These are phyloP conservation scores for Panicum miliaceum DNA, from an alignment of 176 grass and related monocot genomes.

Conservation along the genomic window DNA sequence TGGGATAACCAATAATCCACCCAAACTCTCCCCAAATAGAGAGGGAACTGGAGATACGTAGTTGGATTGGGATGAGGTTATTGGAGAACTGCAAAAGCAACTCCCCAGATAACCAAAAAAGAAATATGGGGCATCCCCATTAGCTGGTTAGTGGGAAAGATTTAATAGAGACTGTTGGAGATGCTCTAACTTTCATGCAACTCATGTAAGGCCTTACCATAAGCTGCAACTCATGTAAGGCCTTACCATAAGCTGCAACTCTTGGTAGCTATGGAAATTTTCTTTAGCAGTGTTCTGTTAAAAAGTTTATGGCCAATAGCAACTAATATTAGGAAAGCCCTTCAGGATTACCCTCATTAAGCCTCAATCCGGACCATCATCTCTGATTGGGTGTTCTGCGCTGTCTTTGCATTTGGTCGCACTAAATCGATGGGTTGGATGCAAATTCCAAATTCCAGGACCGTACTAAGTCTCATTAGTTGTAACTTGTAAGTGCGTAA, in stretches of 20 bases:
- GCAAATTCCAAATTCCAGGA: neutral
- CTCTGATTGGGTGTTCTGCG: neutral
- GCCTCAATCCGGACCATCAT: neutral
- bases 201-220: too few relatives aligned
- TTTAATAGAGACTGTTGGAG: too few relatives aligned
- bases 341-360: neutral
- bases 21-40: too few relatives aligned
- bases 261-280: neutral
- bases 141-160: too few relatives aligned
- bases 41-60: too few relatives aligned
- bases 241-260: neutral
- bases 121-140: too few relatives aligned
- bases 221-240: too few relatives aligned
- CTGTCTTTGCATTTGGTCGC: neutral
- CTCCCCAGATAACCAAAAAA: too few relatives aligned
- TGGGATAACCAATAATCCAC: too few relatives aligned
- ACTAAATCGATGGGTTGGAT: neutral
- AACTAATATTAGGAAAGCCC: neutral
- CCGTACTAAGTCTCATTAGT: neutral
- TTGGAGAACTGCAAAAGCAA: too few relatives aligned
- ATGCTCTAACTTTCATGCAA: too few relatives aligned
- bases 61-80: too few relatives aligned
- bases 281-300: neutral
- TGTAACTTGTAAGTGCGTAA: neutral
- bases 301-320: neutral